Percentiles rank a stretch among this genome's conserved stretches.
These are phyloP conservation scores for Geranium rotundifolium DNA, from an alignment of 345 rosid genomes.

Conservation along the genomic window DNA sequence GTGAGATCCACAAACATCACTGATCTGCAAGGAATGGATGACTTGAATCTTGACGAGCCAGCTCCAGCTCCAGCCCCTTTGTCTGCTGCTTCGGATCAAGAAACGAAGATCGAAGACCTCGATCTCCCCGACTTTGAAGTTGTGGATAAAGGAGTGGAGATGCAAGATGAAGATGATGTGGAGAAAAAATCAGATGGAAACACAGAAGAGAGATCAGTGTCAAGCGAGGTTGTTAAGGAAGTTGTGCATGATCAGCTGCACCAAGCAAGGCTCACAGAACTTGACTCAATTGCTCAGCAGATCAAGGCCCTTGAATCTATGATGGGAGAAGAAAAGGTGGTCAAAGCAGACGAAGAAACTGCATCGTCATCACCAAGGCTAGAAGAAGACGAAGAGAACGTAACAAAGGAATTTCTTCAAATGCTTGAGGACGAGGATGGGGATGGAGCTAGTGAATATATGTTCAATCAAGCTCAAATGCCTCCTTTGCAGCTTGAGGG, in stretches of 20 bases:
- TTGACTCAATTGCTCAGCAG: slow-evolving; percentile 81
- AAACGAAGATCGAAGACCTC: slow-evolving; percentile 37
- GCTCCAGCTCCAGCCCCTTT: slow-evolving; percentile 30
- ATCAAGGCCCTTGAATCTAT: slow-evolving; percentile 85
- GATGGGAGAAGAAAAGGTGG: slow-evolving; percentile 45
- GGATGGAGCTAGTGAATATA: slow-evolving; percentile 9
- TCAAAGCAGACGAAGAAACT: slow-evolving; percentile 30
- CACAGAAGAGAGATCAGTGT: slow-evolving; percentile 25
- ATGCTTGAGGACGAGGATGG: slow-evolving; percentile 66
- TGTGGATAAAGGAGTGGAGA: slow-evolving; percentile 84
- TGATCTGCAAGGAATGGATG: slow-evolving; percentile 72
- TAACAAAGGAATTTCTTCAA: slow-evolving; percentile 79
- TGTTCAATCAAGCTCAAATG: slow-evolving; percentile 30
- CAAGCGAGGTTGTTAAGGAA: slow-evolving; percentile 66
- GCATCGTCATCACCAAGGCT: slow-evolving; percentile 51
- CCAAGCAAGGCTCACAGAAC: slow-evolving; percentile 50
- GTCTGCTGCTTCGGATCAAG: slow-evolving; percentile 15
- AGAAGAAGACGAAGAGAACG: slow-evolving; percentile 74
- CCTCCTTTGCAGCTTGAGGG: slow-evolving; percentile 40
- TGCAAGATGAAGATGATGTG: slow-evolving; percentile 36
- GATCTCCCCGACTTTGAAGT: slow-evolving; percentile 74
- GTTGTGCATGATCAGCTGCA: slow-evolving; percentile 53
- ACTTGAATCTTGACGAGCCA: slow-evolving; percentile 40
- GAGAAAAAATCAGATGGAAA: slow-evolving; percentile 39
- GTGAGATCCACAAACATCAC: slow-evolving; percentile 6